phyloP scores from a whole-genome alignment of 352 stramenopile genomes.

The Pythium vanterpoolii region DNA sequence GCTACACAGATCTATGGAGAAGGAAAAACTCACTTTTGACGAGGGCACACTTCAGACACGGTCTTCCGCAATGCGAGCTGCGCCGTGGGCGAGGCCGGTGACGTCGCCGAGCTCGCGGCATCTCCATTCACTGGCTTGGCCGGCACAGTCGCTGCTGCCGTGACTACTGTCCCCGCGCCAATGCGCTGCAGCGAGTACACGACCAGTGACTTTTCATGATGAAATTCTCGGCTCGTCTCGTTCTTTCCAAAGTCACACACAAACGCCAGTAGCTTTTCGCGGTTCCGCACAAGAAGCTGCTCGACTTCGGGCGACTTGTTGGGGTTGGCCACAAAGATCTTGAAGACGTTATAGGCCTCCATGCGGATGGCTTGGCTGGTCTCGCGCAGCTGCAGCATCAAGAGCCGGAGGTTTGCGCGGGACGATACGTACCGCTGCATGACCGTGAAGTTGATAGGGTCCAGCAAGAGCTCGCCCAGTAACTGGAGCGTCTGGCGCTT shows the following conservation, averaged over 20 bases:
- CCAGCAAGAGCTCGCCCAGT: neutral
- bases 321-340: conserved; percentile 87
- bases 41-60: conserved; percentile 35
- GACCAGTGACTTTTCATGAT: conserved; percentile 68
- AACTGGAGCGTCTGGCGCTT: conserved; percentile 1
- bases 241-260: conserved; percentile 75
- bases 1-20: conserved; percentile 20
- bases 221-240: conserved; percentile 69
- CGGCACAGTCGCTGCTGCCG: conserved; percentile 1
- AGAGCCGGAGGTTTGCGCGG: conserved; percentile 53
- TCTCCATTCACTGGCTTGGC: neutral
- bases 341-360: conserved; percentile 87
- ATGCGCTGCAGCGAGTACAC: conserved; percentile 71
- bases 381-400: conserved; percentile 76
- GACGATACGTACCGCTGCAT: neutral
- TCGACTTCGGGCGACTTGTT: conserved; percentile 76
- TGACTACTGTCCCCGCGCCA: conserved; percentile 27
- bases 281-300: conserved; percentile 37
- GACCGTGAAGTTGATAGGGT: neutral
- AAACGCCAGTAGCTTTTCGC: conserved; percentile 72
- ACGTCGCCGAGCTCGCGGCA: conserved; percentile 15
- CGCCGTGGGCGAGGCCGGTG: conserved; percentile 40
- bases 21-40: conserved; percentile 27
- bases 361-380: conserved; percentile 72
- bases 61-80: conserved; percentile 32